Conservation (phyloP, 352 stramenopile genomes). For the Thraustotheca clavata region DNA sequence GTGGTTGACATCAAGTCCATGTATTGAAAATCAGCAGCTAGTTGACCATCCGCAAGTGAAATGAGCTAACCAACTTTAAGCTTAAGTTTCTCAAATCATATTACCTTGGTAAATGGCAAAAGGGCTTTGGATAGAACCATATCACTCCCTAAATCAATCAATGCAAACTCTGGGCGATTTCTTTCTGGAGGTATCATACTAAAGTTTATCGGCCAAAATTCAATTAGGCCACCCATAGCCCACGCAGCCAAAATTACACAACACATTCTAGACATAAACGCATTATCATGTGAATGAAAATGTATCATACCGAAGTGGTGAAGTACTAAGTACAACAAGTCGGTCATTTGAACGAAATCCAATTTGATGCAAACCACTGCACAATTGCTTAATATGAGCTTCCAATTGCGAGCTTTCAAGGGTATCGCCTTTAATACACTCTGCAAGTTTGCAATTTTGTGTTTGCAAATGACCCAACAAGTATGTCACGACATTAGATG, state of each 20-base stretch:
- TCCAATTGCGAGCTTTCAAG: neutral
- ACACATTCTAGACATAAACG: neutral
- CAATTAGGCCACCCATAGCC: conserved; percentile 1
- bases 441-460: neutral
- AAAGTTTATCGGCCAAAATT: neutral
- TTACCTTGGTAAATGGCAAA: neutral
- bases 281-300: neutral
- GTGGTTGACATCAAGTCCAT: neutral
- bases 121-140: neutral
- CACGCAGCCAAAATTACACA: conserved; percentile 6
- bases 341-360: neutral
- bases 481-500: neutral
- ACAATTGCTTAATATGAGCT: neutral
- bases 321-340: neutral
- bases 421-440: neutral
- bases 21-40: neutral
- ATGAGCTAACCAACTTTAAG: neutral
- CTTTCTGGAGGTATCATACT: neutral
- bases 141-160: neutral
- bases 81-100: neutral
- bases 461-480: neutral
- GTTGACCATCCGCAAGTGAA: neutral
- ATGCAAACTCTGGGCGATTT: neutral
- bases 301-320: conserved; percentile 1
- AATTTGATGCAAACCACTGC: neutral